Conservation (phyloP, 164 flowering plant species). For the Aristolochia fimbriata region DNA sequence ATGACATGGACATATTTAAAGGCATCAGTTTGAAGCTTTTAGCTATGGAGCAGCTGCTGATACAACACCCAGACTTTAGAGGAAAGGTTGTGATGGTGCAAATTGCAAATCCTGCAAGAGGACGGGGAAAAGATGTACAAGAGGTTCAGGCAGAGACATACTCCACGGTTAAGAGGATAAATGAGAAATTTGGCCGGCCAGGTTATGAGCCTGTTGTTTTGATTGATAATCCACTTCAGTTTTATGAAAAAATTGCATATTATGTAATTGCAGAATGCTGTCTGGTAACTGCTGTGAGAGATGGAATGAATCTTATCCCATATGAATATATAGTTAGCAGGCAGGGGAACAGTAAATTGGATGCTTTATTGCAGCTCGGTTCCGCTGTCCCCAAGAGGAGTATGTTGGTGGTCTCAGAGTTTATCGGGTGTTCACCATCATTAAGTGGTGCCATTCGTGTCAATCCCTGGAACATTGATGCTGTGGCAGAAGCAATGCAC, state of each 20-base stretch:
- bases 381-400: constrained; percentile 39
- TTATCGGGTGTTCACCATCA: constrained; percentile 58
- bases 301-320: constrained; percentile 62
- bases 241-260: constrained; percentile 45
- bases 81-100: constrained; percentile 52
- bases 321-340: constrained; percentile 45
- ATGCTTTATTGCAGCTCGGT: constrained; percentile 24
- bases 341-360: constrained; percentile 41
- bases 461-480: constrained; percentile 56
- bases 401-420: constrained; percentile 57
- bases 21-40: constrained; percentile 54
- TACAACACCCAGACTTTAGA: constrained; percentile 37
- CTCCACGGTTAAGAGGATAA: constrained; percentile 37
- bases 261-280: constrained; percentile 53
- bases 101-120: constrained; percentile 60
- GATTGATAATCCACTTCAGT: constrained; percentile 41
- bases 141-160: constrained; percentile 43
- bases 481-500: constrained; percentile 58
- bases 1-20: constrained; percentile 65
- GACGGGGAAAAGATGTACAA: constrained; percentile 50
- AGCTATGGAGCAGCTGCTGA: constrained; percentile 49
- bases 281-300: constrained; percentile 57
- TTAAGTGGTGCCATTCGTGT: constrained; percentile 59
- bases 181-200: constrained; percentile 27
- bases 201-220: constrained; percentile 46